Evolutionary conservation across 495 filamentous ascomycete species (phyloP).

Genomic region (Penicillium simplicissimum): DNA sequence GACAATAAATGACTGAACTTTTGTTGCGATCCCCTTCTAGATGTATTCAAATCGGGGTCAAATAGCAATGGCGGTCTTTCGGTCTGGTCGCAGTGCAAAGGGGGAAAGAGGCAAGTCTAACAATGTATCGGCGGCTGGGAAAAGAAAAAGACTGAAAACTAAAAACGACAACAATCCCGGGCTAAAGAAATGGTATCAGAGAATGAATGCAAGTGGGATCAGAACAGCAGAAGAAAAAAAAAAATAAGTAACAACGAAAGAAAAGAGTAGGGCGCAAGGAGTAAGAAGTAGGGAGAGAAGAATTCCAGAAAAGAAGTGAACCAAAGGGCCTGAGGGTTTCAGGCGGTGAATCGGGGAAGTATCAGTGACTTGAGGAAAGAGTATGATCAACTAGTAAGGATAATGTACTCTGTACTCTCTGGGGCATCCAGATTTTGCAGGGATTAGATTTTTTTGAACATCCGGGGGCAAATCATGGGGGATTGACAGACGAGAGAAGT

Average conservation of each 20-base stretch:
- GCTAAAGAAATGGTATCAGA: conserved; percentile 10
- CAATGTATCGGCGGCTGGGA: conserved; percentile 7
- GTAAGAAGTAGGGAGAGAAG: conserved; percentile 24
- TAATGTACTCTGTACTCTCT: conserved; percentile 10
- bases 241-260: conserved; percentile 15
- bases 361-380: background rate
- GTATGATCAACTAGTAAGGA: no score
- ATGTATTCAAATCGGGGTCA: conserved; percentile 7
- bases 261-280: conserved; percentile 27
- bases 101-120: conserved; percentile 10
- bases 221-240: conserved; percentile 19
- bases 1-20: conserved; percentile 13
- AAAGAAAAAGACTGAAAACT: conserved; percentile 16
- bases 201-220: conserved; percentile 9
- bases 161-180: conserved; percentile 13
- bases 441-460: conserved; percentile 19
- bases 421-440: background rate
- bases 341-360: conserved; percentile 30
- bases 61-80: conserved; percentile 3
- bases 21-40: conserved; percentile 8
- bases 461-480: conserved; percentile 26
- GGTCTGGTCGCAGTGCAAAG: background rate
- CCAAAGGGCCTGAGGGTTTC: conserved; percentile 20
- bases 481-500: conserved; percentile 18
- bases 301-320: conserved; percentile 20